Evolutionary conservation across 768 basidiomycete genomes (phyloP), one percentile per base, ranked within the genome.

Genomic region (Omphalotus guepiniiformis): DNA sequence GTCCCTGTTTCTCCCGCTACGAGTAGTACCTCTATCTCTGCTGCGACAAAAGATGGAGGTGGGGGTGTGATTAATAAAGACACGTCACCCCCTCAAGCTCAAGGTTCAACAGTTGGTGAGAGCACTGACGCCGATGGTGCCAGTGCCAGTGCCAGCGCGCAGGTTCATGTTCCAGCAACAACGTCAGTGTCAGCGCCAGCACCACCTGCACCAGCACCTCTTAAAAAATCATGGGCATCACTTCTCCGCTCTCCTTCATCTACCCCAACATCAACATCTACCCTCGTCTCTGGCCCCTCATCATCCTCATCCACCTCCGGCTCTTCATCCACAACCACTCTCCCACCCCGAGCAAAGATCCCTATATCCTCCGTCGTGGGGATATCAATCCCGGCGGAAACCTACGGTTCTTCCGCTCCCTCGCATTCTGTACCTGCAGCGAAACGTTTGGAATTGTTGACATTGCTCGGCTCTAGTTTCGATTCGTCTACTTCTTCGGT

Each of bases 211-310:
- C 54, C 69, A 19, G 62, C 69, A 4, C 39, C 54, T 2, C 47
- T 54, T n/a, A 85, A 80, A 65, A 87, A 82, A 61, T 85, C 83
- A 2, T 91, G 83, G 82, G 86, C 88, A 0, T 85, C 85, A 12
- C 79, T 91, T 27, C 69, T 90, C 29, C 75, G 76, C 41, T 62
- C 74, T 0, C 47, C 72, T 2, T 58, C 71, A n/a, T n/a, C n/a
- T n/a, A n/a, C n/a, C n/a, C n/a, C n/a, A n/a, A n/a, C n/a, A n/a
- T n/a, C n/a, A n/a, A n/a, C n/a, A n/a, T 5, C 66, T 74, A 37
- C 35, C 15, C n/a, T 21, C 35, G 6, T 21, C 3, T 51, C 68
- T 1, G 52, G 69, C 1, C 63, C 76, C 0, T 55, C 71, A 0
- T 63, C 73, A 3, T 48, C 61, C 29, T 28, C 61, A 9, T 23